These are phyloP conservation scores for Theileria annulata DNA, from an alignment of 169 alveolate genomes.

Conservation along the genomic window DNA sequence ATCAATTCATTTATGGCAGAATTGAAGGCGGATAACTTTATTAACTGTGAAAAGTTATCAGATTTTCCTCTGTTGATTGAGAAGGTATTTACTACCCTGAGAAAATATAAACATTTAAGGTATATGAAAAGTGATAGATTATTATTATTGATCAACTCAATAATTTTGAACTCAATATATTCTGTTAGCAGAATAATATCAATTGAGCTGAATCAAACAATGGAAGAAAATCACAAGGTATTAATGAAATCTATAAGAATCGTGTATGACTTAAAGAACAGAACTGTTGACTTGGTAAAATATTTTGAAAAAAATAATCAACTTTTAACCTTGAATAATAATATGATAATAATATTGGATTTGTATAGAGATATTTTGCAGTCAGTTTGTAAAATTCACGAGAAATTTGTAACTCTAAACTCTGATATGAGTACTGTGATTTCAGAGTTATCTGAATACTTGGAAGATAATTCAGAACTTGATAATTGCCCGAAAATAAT, in stretches of 20 bases:
- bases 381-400: not conserved
- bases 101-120: not conserved
- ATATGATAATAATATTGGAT: not conserved
- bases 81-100: not conserved
- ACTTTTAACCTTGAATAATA: not conserved
- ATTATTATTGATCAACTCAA: not conserved
- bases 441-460: not conserved
- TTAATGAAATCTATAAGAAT: not conserved
- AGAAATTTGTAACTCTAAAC: not conserved
- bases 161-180: not conserved
- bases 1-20: constrained; percentile 12
- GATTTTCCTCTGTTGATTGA: not conserved
- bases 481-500: not conserved
- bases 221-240: not conserved
- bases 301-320: not conserved
- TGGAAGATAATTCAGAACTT: not conserved
- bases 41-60: not conserved
- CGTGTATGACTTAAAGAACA: not conserved
- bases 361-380: constrained; percentile 9
- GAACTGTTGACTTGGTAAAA: not conserved
- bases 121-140: not conserved
- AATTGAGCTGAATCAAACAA: not conserved
- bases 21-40: not conserved
- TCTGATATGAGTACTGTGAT: not conserved
- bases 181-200: not conserved